Conservation (phyloP, 177 flowering plant genomes). For the Telopea speciosissima region DNA sequence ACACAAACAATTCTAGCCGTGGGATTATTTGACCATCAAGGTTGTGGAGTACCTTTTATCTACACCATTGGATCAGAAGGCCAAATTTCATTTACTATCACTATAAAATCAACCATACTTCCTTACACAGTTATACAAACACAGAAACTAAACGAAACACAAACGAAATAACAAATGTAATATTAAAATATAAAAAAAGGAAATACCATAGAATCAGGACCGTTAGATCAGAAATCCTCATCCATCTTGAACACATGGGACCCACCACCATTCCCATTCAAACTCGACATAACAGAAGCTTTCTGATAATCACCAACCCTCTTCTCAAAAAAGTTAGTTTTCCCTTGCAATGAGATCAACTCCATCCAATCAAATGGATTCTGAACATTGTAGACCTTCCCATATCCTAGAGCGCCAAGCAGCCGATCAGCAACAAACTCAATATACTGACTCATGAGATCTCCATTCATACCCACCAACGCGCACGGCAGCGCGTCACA, state of each 20-base stretch:
- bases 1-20: no score
- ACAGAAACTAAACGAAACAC: constrained; percentile 20
- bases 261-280: constrained; percentile 45
- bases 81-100: no score
- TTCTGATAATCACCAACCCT: constrained; percentile 75
- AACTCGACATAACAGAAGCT: constrained; percentile 59
- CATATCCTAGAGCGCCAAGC: constrained; percentile 40
- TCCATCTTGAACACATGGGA: constrained; percentile 56
- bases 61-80: no score
- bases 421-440: constrained; percentile 67
- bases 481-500: constrained; percentile 65
- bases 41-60: no score
- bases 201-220: no score
- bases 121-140: no score
- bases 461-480: constrained; percentile 66
- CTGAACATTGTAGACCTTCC: constrained; percentile 35
- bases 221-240: constrained; percentile 21
- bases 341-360: constrained; percentile 63
- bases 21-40: no score
- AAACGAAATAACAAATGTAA: no score
- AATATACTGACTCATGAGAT: constrained; percentile 56
- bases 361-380: constrained; percentile 85
- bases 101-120: no score
- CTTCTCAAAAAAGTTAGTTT: constrained; percentile 74
- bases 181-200: no score